Conservation (phyloP, 2,329 filamentous ascomycete species). For the Fusarium albidum region DNA sequence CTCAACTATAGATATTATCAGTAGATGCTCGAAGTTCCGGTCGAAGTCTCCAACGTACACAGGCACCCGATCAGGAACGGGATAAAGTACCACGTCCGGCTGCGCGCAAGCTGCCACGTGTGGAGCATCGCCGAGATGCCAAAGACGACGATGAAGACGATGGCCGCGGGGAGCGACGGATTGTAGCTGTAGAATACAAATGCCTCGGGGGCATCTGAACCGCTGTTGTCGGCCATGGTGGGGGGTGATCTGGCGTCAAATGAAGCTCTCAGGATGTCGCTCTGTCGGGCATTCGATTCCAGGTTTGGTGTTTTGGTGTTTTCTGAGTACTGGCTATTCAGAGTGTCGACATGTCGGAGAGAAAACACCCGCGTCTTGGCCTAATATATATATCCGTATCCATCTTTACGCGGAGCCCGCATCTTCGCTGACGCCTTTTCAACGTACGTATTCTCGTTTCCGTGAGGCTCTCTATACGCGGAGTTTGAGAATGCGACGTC, state of each 20-base stretch:
- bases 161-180: slow-evolving; percentile 53
- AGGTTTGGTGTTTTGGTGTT: slow-evolving; percentile 3
- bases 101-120: slow-evolving; percentile 48
- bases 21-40: neutral
- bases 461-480: slow-evolving; percentile 24
- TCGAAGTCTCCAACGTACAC: slow-evolving; percentile 47
- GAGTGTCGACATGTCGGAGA: neutral
- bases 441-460: neutral
- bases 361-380: neutral
- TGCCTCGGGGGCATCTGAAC: slow-evolving; percentile 7
- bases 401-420: slow-evolving; percentile 9
- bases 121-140: slow-evolving; percentile 49
- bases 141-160: slow-evolving; percentile 53
- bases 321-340: neutral
- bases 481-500: neutral
- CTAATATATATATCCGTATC: slow-evolving; percentile 33
- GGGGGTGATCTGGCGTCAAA: neutral
- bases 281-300: neutral
- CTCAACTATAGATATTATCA: slow-evolving; percentile 33
- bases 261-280: slow-evolving; percentile 6
- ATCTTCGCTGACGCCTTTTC: neutral
- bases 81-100: slow-evolving; percentile 60
- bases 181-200: slow-evolving; percentile 55
- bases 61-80: slow-evolving; percentile 61
- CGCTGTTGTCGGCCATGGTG: slow-evolving; percentile 24